Evolutionary conservation across 1,284 basidiomycete genomes (phyloP), one percentile per base, ranked within the genome.

Genomic region (Moesziomyces sp.): DNA sequence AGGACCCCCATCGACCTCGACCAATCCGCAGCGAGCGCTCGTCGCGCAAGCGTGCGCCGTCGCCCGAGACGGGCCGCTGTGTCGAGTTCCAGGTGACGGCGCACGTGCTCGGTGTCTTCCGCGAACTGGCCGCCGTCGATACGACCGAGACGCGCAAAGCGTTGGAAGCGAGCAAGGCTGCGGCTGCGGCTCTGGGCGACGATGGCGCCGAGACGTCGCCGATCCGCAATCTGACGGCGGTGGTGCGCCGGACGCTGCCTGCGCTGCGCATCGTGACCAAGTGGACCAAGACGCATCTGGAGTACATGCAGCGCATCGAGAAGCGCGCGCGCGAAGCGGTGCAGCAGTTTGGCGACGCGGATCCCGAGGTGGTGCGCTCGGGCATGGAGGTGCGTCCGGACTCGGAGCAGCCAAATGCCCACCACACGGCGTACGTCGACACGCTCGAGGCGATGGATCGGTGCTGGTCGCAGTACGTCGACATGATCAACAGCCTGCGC

Each of bases 181-280:
- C 51, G 59, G 58, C 35, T 21, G 51, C 51, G 38, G 52, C 53
- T 18, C 14, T 55, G 9, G 40, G 38, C 19, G 28, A 40, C 40
- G 46, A 40, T 6, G 46, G 51, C 23, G 53, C 46, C 19, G 38
- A n/a, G 21, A 48, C 51, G 16, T 38, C 52, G 19, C 47, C 64
- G 0, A 91, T 92, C 6, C 90, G 91, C 78, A 88, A 89, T 40
- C 95, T 98, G 79, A 92, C 91, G 1, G 93, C 93, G 1, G 89
- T 90, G 9, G 91, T 97, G 63, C 88, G 95, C 30, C 88, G 96
- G 34, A 91, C 91, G 11, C 86, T 99, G 3, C 94, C 95, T 2
- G 90, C 93, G 6, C 86, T 98, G 50, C 89, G 96, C 16, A 91
- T 98, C 54, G 89, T 91, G 2, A 91, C 90, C 78, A 96, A 95